Conservation (phyloP, 2,329 filamentous ascomycete species). For the Penicillium concentricum region DNA sequence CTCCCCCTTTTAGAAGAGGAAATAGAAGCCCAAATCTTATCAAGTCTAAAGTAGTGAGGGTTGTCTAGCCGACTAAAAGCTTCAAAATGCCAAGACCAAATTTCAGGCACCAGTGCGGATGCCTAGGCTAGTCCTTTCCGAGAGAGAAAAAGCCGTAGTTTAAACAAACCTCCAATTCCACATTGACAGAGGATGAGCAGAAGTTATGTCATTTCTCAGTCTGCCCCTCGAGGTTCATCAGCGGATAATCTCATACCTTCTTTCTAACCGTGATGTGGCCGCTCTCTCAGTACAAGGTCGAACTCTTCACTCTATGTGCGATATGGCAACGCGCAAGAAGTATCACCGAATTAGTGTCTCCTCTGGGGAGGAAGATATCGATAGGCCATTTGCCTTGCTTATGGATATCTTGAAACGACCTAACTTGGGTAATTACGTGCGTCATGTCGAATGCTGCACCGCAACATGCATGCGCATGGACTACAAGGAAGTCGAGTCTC, state of each 20-base stretch:
- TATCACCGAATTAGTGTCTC: slow-evolving; percentile 12
- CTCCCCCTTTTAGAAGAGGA: not conserved
- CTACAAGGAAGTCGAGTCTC: not conserved
- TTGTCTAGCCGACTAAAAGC: not conserved
- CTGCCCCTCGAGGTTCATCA: slow-evolving; percentile 3
- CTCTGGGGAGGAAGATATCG: not conserved
- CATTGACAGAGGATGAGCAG: not conserved
- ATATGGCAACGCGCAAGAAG: slow-evolving; percentile 14
- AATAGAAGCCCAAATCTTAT: no score
- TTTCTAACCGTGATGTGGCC: slow-evolving; percentile 14
- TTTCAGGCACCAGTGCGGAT: not conserved
- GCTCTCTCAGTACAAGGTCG: slow-evolving; percentile 14
- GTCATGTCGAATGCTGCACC: slow-evolving; percentile 12
- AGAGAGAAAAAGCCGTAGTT: not conserved
- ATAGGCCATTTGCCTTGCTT: slow-evolving; percentile 16
- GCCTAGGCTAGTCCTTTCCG: slow-evolving; percentile 1
- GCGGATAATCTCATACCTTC: slow-evolving; percentile 10
- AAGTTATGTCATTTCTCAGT: not conserved
- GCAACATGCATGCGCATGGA: not conserved
- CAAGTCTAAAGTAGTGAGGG: no score
- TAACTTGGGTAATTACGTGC: slow-evolving; percentile 18
- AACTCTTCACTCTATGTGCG: slow-evolving; percentile 12
- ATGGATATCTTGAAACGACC: slow-evolving; percentile 21
- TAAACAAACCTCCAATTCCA: not conserved
- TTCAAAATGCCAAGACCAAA: not conserved